phyloP scores from a whole-genome alignment of 345 rosid species.

The Eucalyptus brandiana region DNA sequence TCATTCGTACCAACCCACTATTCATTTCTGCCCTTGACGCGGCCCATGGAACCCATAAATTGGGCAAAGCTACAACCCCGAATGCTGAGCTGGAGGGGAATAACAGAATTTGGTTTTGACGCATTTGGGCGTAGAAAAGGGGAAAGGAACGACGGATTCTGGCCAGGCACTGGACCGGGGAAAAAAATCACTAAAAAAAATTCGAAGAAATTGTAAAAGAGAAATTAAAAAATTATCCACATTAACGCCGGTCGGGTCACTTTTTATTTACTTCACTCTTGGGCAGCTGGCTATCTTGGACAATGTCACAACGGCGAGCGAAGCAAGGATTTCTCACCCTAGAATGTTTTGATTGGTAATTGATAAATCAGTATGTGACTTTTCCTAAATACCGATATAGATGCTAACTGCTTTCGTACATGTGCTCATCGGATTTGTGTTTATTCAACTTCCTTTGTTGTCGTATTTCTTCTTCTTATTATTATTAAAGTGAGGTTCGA shows the following conservation, averaged over 20 bases:
- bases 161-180: no score
- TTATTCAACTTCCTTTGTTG: not conserved
- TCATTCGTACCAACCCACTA: no score
- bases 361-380: constrained; percentile 63
- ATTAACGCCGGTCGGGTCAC: accelerated
- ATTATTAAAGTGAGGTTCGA: not conserved
- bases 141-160: no score
- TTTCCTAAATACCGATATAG: not conserved
- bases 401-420: not conserved
- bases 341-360: constrained; percentile 82
- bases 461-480: not conserved
- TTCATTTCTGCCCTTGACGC: no score
- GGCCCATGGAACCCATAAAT: no score
- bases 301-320: constrained; percentile 72
- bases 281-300: constrained; percentile 76
- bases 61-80: no score
- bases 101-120: no score
- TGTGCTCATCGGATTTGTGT: not conserved
- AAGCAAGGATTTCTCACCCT: constrained; percentile 65
- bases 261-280: not conserved
- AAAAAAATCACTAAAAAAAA: no score
- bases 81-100: no score
- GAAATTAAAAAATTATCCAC: accelerated
- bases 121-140: no score
- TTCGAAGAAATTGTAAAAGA: no score